Conservation (phyloP, 495 filamentous ascomycete species). For the Neurospora sp. region DNA sequence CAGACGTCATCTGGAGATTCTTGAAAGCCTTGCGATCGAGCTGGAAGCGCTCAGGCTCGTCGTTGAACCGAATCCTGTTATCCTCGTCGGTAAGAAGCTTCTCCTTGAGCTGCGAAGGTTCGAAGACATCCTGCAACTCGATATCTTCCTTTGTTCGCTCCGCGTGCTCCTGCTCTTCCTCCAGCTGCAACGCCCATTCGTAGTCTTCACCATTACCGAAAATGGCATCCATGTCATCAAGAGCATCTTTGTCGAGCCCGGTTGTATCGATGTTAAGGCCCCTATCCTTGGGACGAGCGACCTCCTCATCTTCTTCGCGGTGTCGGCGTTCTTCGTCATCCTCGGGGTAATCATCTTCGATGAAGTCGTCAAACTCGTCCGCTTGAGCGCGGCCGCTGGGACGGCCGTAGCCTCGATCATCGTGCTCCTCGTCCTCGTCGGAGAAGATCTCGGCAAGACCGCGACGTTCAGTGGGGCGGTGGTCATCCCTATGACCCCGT, state of each 20-base stretch:
- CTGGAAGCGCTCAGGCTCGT: slow-evolving; percentile 92
- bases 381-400: slow-evolving; percentile 43
- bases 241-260: slow-evolving; percentile 78
- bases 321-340: slow-evolving; percentile 70
- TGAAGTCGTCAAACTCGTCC: slow-evolving; percentile 94
- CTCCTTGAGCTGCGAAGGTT: slow-evolving; percentile 86
- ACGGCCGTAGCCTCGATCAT: slow-evolving; percentile 43
- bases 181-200: slow-evolving; percentile 79
- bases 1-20: slow-evolving; percentile 60
- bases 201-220: slow-evolving; percentile 95
- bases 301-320: slow-evolving; percentile 77
- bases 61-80: slow-evolving; percentile 72
- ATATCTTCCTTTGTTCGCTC: slow-evolving; percentile 57
- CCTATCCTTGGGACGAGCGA: slow-evolving; percentile 59
- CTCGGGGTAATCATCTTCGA: slow-evolving; percentile 88
- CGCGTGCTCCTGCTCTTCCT: slow-evolving; percentile 66
- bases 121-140: slow-evolving; percentile 96
- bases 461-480: slow-evolving; percentile 49
- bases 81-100: slow-evolving; percentile 93
- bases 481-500: slow-evolving; percentile 69
- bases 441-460: slow-evolving; percentile 87
- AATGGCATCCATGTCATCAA: slow-evolving; percentile 90
- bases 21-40: slow-evolving; percentile 81
- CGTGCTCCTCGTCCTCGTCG: slow-evolving; percentile 82
- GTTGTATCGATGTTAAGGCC: slow-evolving; percentile 56